Conservation (phyloP, 352 stramenopile genomes). For the Phytophthora fragariae region DNA sequence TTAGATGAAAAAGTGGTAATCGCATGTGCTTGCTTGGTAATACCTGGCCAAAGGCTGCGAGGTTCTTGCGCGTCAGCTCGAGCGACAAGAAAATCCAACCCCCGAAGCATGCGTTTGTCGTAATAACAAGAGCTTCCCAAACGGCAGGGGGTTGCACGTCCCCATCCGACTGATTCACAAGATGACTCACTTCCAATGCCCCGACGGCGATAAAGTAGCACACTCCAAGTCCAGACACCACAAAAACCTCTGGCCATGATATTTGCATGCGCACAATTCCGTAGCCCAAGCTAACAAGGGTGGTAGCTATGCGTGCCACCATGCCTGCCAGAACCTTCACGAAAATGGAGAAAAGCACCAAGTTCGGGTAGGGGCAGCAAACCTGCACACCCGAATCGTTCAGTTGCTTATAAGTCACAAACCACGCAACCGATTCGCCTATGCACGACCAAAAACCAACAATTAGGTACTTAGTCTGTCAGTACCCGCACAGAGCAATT, state of each 20-base stretch:
- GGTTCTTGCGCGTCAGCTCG: slow-evolving; percentile 78
- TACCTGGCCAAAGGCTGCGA: slow-evolving; percentile 83
- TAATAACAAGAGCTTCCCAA: slow-evolving; percentile 82
- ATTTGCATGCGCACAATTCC: slow-evolving; percentile 79
- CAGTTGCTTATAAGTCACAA: slow-evolving; percentile 79
- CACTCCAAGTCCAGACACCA: slow-evolving; percentile 76
- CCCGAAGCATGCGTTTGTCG: slow-evolving; percentile 84
- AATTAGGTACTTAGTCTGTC: not conserved
- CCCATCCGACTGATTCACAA: slow-evolving; percentile 81
- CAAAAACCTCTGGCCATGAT: slow-evolving; percentile 75
- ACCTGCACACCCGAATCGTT: slow-evolving; percentile 75
- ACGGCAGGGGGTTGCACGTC: slow-evolving; percentile 66
- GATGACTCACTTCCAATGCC: slow-evolving; percentile 79
- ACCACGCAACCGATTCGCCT: slow-evolving; percentile 80
- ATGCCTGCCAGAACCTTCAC: slow-evolving; percentile 80
- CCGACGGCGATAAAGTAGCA: slow-evolving; percentile 87
- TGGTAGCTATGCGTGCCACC: slow-evolving; percentile 78
- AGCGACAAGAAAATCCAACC: slow-evolving; percentile 89
- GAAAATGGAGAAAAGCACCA: slow-evolving; percentile 75
- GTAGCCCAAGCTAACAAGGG: slow-evolving; percentile 83
- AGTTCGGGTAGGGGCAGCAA: slow-evolving; percentile 80
- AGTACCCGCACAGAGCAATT: not conserved
- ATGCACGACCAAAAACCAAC: not conserved
- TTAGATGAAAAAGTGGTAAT: not conserved
- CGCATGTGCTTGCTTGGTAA: not conserved